These are phyloP conservation scores for Pholiota molesta DNA, from an alignment of 768 basidiomycete genomes.

Conservation along the genomic window DNA sequence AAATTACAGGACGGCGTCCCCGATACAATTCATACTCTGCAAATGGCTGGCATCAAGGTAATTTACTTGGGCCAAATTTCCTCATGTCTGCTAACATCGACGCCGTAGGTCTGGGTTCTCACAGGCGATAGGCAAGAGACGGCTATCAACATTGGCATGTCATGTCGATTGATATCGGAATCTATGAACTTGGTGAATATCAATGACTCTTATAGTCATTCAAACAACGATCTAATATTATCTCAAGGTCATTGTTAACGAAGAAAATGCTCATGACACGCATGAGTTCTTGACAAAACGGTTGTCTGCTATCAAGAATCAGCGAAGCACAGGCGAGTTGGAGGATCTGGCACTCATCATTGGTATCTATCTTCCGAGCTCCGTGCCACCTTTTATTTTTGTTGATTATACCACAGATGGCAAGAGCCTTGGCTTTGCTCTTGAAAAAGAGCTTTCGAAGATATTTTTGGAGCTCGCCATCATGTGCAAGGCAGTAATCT, in stretches of 20 bases:
- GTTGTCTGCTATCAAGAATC: slow-evolving; percentile 90
- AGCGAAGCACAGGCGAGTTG: slow-evolving; percentile 86
- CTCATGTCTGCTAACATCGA: slow-evolving; percentile 1
- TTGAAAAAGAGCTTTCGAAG: slow-evolving; percentile 91
- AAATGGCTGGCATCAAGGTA: slow-evolving; percentile 96
- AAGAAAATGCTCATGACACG: slow-evolving; percentile 80
- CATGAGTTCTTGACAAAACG: slow-evolving; percentile 87
- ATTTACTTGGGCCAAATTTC: slow-evolving; percentile 8
- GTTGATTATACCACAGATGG: slow-evolving; percentile 63
- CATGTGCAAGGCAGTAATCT: slow-evolving; percentile 98
- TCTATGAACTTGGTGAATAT: slow-evolving; percentile 93
- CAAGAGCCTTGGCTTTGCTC: slow-evolving; percentile 89
- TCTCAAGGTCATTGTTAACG: slow-evolving; percentile 89
- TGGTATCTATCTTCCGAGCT: slow-evolving; percentile 49
- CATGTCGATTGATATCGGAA: slow-evolving; percentile 94
- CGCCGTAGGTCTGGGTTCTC: slow-evolving; percentile 85
- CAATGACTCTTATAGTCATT: neutral
- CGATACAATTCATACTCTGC: slow-evolving; percentile 95
- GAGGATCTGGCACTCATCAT: slow-evolving; percentile 96
- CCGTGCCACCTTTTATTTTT: slow-evolving; percentile 1
- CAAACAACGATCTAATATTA: slow-evolving; percentile 5
- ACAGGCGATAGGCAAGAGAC: slow-evolving; percentile 99
- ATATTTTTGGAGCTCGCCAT: slow-evolving; percentile 93
- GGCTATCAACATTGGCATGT: slow-evolving; percentile 98
- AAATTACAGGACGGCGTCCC: slow-evolving; percentile 99